Base-by-base conservation (phyloP, 495 filamentous ascomycete species). In the Podospora pseudocomata region DNA sequence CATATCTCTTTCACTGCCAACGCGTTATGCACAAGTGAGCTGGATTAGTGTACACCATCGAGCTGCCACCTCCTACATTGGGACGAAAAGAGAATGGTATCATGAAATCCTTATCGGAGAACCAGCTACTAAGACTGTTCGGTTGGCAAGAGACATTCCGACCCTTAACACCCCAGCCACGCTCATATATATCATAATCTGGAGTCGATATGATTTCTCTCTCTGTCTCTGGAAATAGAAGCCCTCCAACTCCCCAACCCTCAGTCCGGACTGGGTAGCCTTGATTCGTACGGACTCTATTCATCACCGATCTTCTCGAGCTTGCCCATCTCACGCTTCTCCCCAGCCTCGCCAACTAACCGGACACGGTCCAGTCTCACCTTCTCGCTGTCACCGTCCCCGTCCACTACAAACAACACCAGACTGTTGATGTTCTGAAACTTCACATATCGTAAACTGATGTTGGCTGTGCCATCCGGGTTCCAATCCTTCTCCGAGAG, bases 241-340 rank as follows among this genome's bases (percentile, higher is more conserved):
- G 67, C n/a, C 23, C 23, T 64, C 9, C 64, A 67, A 49, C 63
- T 57, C 26, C 44, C 57, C 59, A 34, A 15, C 34, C 49, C 64
- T n/a, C 27, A 53, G 15, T 16, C 15, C 39, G 15, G 39, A 16
- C 39, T 19, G 55, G 2, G 16, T 20, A 26, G 23, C 3, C 7
- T 49, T 49, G 39, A 27, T 44, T 65, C 32, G 49, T 23, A 59
- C 84, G 87, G 30, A 32, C 80, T 91, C 86, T 70, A 85, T 76
- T 92, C 89, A 74, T 96, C 91, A 13, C 90, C 92, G 75, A 97
- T 88, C 86, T 98, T 98, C 86, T 97, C 92, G 71, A 99, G 80
- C 84, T 97, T 97, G 63, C 93, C 95, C 86, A 91, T 90, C 60
- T 93, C 90, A 65, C 92, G 83, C 86, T 96, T 96, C 85, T 96